Evolutionary conservation across 352 stramenopile genomes (phyloP), one percentile per base, ranked within the genome.

Genomic region (Phytopythium delawarense): DNA sequence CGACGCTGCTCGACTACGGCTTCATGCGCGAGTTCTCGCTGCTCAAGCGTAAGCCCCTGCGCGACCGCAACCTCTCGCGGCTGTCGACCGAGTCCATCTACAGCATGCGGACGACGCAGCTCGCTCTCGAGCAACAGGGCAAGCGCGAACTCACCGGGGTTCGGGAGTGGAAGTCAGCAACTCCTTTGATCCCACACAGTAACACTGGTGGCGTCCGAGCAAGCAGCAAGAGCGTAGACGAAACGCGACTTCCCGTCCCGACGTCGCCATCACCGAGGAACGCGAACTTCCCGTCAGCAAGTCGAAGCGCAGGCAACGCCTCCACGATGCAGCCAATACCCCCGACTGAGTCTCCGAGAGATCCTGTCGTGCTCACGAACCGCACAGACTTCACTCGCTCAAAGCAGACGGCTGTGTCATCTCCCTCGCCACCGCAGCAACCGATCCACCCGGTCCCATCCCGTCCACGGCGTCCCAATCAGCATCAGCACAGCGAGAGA

Each of bases 11-110:
- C 8, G 76, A 86, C 46, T 80, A 82, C 51, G 63, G 51, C 6
- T 86, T 76, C 59, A 86, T 86, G 76, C 61, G 76, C 40, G 75
- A 83, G 55, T 84, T 86, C 49, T 79, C 74, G 12, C 60, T 81
- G 23, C 60, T 74, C 2, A 74, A 70, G 21, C 53, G 57, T 39
- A 81, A 75, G 34, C 76, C 74, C 0, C 51, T 72, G 40, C 13
- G 55, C 0, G 71, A 85, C n/a, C 66, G 76, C 34, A 81, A 78
- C 25, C 61, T 84, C 9, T 73, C 72, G 13, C 66, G 62, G 9
- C 58, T 86, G 44, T 84, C 72, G 25, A 57, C 72, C 21, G 64
- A 51, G 20, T 84, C 74, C 1, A 46, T 78, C 3, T 86, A 86
- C 65, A 70, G 67, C 54, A 72, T 86, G 65, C 76, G 75, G 2